phyloP scores from a whole-genome alignment of 2,329 filamentous ascomycete species.

The Cytospora leucostoma region DNA sequence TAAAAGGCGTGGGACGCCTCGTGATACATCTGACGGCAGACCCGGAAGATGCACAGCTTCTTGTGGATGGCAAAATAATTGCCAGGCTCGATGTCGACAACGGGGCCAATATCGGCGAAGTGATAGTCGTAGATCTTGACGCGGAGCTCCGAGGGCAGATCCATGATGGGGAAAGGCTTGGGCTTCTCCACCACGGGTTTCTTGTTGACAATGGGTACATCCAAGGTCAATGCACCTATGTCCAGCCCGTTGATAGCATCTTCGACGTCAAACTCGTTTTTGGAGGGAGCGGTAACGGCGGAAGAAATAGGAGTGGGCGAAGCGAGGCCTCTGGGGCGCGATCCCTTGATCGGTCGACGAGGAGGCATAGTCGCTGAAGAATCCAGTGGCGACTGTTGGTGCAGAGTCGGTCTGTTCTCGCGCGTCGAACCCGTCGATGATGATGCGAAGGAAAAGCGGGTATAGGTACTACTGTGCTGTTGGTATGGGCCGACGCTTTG shows the following conservation, averaged over 20 bases:
- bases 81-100: slow-evolving; percentile 66
- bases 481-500: not conserved
- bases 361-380: slow-evolving; percentile 29
- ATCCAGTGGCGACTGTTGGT: not conserved
- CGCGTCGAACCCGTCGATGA: slow-evolving; percentile 1
- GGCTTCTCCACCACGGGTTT: slow-evolving; percentile 35
- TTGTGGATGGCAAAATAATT: slow-evolving; percentile 65
- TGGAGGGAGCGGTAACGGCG: slow-evolving; percentile 40
- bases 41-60: slow-evolving; percentile 61
- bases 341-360: slow-evolving; percentile 36
- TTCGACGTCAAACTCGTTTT: slow-evolving; percentile 43
- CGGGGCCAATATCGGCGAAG: slow-evolving; percentile 54
- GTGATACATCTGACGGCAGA: slow-evolving; percentile 59
- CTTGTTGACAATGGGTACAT: slow-evolving; percentile 34
- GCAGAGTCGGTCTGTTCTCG: no score
- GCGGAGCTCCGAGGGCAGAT: slow-evolving; percentile 69
- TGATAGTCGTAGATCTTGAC: slow-evolving; percentile 67
- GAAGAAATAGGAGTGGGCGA: slow-evolving; percentile 39
- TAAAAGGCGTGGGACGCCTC: slow-evolving; percentile 70
- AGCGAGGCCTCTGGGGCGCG: slow-evolving; percentile 35
- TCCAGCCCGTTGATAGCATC: slow-evolving; percentile 44
- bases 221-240: slow-evolving; percentile 48
- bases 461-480: not conserved
- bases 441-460: not conserved
- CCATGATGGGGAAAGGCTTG: slow-evolving; percentile 64